Evolutionary conservation across 1,284 basidiomycete genomes (phyloP), one percentile per base, ranked within the genome.

Genomic region (Heterobasidion parviporum): DNA sequence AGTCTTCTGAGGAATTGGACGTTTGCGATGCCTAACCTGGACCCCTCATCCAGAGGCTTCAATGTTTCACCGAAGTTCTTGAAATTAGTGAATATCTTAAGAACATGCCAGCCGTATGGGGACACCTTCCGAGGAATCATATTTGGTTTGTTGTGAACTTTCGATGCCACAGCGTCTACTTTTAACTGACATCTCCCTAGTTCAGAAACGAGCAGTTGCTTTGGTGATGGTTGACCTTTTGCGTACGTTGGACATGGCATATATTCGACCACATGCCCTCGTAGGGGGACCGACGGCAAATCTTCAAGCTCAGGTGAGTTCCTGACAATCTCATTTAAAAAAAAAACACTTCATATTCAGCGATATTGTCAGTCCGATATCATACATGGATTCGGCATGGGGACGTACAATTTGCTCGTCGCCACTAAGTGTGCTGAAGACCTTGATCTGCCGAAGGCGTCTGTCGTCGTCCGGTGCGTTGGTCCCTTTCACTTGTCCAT

Each of bases 61-160:
- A 89, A 89, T 61, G 75, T 87, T 14, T 79, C 81, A 0, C 78
- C 80, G 1, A 89, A 90, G 59, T 80, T 88, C 55, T 63, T 75
- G 36, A 78, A 74, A 60, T 64, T 90, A 15, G 69, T 85, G 4
- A 75, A 86, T 54, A 66, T 81, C 49, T 68, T 90, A 48, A 76
- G 75, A 53, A 72, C 77, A 3, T 84, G 77, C 63, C 70, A 74
- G 54, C 67, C 72, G 14, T 73, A 79, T 45, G 80, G 78, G 7
- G 74, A 79, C 52, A 62, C 65, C 2, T 88, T 90, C 63, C 77
- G 85, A 47, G 83, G 79, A 12, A 73, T 89, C 34, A 66, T 90
- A 33, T 76, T 87, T 61, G 86, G 88, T 87, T 52, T 53, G 69
- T 55, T 7, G 41, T 44, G 8, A 32, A 32, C 36, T 15, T 48